Evolutionary conservation across 108 stramenopile genomes (phyloP), one percentile per base, ranked within the genome.

Genomic region (Nitzschia palea): DNA sequence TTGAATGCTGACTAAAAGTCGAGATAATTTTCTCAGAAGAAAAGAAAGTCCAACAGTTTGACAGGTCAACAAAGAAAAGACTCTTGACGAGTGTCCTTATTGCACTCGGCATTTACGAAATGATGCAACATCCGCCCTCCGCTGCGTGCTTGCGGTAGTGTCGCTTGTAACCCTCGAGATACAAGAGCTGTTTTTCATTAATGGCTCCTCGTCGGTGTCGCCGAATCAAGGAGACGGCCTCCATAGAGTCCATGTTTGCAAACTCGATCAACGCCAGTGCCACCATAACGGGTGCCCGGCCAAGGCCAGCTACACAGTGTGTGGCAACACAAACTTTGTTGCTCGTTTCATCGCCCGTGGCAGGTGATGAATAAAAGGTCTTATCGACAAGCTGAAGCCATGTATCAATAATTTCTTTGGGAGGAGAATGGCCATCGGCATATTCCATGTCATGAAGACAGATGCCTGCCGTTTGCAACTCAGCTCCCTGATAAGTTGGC

Each of bases 241-340:
- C 88, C 9, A 95, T 83, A 10, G 98, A 86, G 68, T 98, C 98
- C 84, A 90, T 82, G 20, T 71, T 78, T 28, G 78, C 95, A 77
- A 87, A 94, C 66, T 99, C 98, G 66, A 99, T 94, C 44, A 99
- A 67, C 0, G 98, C 98, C 67, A 99, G 88, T 1, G 98, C 97
- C 23, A 99, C 98, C 70, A 99, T 79, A 26, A 97, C 96, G 0
- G 98, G 98, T 17, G 98, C 98, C 17, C 98, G 78, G 6, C 98
- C 98, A 51, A 99, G 83, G 1, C 98, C 98, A 1, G 98, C 98
- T 3, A 99, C 95, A 68, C 98, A 99, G 78, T 99, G 98, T 10
- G 97, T 96, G n/a, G 97, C 97, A 62, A 99, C 92, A 26, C 90
- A 74, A 4, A 52, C 34, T 17, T 33, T 45, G 35, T 48, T 64